Base-by-base conservation (phyloP, 306 rosid genomes). In the Datisca glomerata region DNA sequence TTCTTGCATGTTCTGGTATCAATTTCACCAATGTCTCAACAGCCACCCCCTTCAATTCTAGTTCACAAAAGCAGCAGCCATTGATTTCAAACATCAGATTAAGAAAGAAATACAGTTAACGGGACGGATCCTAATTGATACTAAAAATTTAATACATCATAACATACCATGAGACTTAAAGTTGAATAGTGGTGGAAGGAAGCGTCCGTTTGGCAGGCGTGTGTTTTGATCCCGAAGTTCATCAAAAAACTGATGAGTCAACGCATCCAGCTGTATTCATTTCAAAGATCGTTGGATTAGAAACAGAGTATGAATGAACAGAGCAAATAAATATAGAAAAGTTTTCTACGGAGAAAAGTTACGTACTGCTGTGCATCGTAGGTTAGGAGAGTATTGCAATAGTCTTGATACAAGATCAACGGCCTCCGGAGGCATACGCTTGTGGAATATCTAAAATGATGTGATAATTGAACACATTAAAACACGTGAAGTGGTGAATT, bases 381-480 rank as follows among this genome's bases (percentile, higher is more conserved):
- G 66, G 65, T 82, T 79, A 18, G 96, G 96, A 21, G 96, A 87
- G 76, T 87, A 87, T 29, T 87, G 96, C 36, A 87, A 58, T 41
- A 87, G 69, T 79, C 96, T 76, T 35, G 96, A 87, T 49, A 87
- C 96, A 55, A 87, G 74, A 72, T 87, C 96, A 62, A 87, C 96
- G 45, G 96, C 94, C 65, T 87, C 96, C 38, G 94, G 93, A 36
- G 96, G 96, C 96, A 87, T 82, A 34, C 96, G 93, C 61, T 79
- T 87, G 66, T 87, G 85, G 67, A 87, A 87, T 66, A 87, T 87
- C 96, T 87, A 37, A 50, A 6, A 20, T n/a, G n/a, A n/a, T n/a
- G n/a, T n/a, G 10, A 29, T 44, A 33, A 55, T 51, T 44, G 11
- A 55, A 32, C 49, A 21, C 24, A 45, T 36, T 41, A 49, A 36